Conservation (phyloP, 352 stramenopile genomes). For the Thalassiosira mediterranea region DNA sequence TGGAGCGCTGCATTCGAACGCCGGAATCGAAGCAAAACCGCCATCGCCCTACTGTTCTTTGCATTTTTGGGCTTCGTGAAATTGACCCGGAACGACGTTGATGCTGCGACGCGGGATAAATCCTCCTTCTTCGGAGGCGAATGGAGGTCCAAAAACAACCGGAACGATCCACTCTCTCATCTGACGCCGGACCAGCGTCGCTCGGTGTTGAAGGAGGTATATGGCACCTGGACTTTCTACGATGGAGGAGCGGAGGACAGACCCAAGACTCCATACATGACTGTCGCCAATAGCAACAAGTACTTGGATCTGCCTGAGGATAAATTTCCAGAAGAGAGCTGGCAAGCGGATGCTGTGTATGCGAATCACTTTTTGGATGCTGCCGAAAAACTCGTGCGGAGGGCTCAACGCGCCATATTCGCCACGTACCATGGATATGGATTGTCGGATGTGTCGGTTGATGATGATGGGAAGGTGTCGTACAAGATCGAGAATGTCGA, state of each 20-base stretch:
- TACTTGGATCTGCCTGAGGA: conserved; percentile 64
- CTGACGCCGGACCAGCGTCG: conserved; percentile 28
- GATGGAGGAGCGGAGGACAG: conserved; percentile 69
- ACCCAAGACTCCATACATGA: conserved; percentile 58
- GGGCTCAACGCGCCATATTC: conserved; percentile 67
- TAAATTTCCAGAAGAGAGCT: conserved; percentile 69
- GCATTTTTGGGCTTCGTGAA: conserved; percentile 12
- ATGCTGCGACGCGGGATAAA: conserved; percentile 2
- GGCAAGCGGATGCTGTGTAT: conserved; percentile 79
- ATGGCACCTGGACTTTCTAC: conserved; percentile 70
- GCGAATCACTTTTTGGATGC: conserved; percentile 78
- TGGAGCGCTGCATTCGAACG: conserved; percentile 22
- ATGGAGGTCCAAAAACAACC: not conserved
- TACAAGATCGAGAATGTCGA: conserved; percentile 39
- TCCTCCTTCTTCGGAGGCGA: not conserved
- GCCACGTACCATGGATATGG: conserved; percentile 53
- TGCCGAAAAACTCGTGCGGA: conserved; percentile 58
- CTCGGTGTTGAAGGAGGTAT: conserved; percentile 18
- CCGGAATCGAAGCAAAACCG: conserved; percentile 10
- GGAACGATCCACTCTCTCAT: conserved; percentile 14
- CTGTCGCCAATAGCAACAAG: conserved; percentile 22
- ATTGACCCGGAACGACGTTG: conserved; percentile 12
- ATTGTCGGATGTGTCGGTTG: conserved; percentile 21
- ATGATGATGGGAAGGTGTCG: conserved; percentile 17
- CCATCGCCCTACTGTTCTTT: conserved; percentile 24